These are phyloP conservation scores for Rutstroemia sp. DNA, from an alignment of 2,329 filamentous ascomycete genomes.

Conservation along the genomic window DNA sequence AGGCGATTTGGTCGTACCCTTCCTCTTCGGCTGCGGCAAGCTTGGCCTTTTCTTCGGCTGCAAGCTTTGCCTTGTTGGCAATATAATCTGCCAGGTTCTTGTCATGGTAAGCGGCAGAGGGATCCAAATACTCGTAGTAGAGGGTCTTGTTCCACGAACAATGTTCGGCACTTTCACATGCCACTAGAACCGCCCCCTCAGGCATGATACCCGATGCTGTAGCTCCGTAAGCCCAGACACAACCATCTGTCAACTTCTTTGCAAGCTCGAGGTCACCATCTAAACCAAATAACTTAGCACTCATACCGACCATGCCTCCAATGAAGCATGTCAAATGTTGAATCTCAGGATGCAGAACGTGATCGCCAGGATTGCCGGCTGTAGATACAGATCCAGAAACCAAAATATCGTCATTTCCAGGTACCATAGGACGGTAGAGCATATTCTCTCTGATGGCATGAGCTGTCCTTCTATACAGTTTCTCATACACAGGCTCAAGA, in stretches of 20 bases:
- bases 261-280: constrained; percentile 55
- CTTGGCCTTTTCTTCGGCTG: constrained; percentile 23
- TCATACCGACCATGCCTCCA: constrained; percentile 63
- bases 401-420: constrained; percentile 60
- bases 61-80: constrained; percentile 32
- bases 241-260: constrained; percentile 58
- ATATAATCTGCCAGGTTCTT: constrained; percentile 36
- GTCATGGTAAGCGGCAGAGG: constrained; percentile 34
- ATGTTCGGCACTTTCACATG: constrained; percentile 35
- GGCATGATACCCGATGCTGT: constrained; percentile 59
- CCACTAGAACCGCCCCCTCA: constrained; percentile 42
- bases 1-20: not conserved
- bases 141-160: constrained; percentile 28
- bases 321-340: constrained; percentile 61
- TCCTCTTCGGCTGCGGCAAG: not conserved
- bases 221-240: constrained; percentile 60
- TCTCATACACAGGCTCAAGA: constrained; percentile 61
- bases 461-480: constrained; percentile 62
- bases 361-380: constrained; percentile 38
- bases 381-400: constrained; percentile 59
- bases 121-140: constrained; percentile 27
- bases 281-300: constrained; percentile 52
- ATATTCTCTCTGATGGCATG: constrained; percentile 65
- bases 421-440: constrained; percentile 70
- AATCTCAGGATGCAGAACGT: constrained; percentile 27